Percentiles rank a stretch among this genome's conserved stretches.
These are phyloP conservation scores for Scheffersomyces segobiensis DNA, from an alignment of 1,139 yeast genomes.

Conservation along the genomic window DNA sequence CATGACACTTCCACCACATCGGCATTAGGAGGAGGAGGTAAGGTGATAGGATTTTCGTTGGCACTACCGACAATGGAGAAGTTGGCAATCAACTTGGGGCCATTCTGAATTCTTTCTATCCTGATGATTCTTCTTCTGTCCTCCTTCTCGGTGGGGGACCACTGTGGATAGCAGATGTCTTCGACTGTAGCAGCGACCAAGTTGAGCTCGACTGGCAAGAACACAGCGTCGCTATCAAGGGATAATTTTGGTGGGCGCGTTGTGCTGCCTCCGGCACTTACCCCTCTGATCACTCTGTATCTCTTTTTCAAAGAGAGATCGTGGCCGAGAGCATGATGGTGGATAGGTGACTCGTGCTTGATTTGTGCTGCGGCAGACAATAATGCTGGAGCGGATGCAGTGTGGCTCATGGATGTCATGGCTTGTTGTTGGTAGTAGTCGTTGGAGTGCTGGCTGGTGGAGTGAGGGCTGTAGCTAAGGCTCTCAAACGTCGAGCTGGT, in stretches of 20 bases:
- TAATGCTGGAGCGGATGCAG: background rate
- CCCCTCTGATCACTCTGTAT: constrained; percentile 54
- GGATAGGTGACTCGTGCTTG: background rate
- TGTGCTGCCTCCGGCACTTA: constrained; percentile 58
- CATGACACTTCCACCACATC: constrained; percentile 63
- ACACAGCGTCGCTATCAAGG: constrained; percentile 31
- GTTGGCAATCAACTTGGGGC: constrained; percentile 45
- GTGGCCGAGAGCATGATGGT: constrained; percentile 1
- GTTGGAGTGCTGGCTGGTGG: background rate
- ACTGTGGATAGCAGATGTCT: constrained; percentile 50
- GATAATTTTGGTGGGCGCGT: constrained; percentile 56
- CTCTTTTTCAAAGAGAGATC: constrained; percentile 15
- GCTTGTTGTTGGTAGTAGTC: constrained; percentile 1
- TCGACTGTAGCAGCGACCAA: constrained; percentile 45
- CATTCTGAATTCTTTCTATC: constrained; percentile 54
- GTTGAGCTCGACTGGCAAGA: constrained; percentile 47
- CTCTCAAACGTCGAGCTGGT: background rate
- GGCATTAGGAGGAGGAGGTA: constrained; percentile 37
- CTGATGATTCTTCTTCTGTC: constrained; percentile 60
- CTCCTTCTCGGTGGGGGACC: constrained; percentile 46
- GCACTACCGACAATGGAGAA: constrained; percentile 57
- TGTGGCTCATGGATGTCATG: constrained; percentile 3
- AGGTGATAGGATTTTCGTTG: constrained; percentile 42
- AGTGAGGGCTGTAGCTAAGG: background rate
- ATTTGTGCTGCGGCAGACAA: background rate